Percentiles rank a stretch among this genome's conserved stretches.
Evolutionary conservation across 306 rosid species (phyloP).

Genomic region (Cicer pinnatifidum): DNA sequence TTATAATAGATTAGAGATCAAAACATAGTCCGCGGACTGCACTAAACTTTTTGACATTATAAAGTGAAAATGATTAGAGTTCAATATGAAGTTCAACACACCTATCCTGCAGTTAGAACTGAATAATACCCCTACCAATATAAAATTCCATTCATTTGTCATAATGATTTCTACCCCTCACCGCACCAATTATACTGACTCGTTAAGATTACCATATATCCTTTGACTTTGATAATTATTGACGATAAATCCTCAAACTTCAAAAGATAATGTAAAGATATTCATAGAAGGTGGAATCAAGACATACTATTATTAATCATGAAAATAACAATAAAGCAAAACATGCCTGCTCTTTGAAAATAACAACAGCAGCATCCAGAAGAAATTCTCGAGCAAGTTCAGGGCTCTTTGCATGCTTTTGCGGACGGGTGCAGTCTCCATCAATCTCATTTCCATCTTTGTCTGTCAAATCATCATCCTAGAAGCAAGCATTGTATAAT

Average conservation of each 20-base stretch:
- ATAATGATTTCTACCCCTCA: slow-evolving; percentile 28
- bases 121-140: not conserved
- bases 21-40: slow-evolving; percentile 11
- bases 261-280: slow-evolving; percentile 25
- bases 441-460: slow-evolving; percentile 92
- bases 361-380: slow-evolving; percentile 94
- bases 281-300: slow-evolving; percentile 12
- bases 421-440: slow-evolving; percentile 99
- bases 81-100: not conserved
- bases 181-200: slow-evolving; percentile 16
- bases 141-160: slow-evolving; percentile 19
- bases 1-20: slow-evolving; percentile 6
- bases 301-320: slow-evolving; percentile 5
- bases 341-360: slow-evolving; percentile 95
- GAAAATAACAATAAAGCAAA: slow-evolving; percentile 38
- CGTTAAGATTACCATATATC: slow-evolving; percentile 5
- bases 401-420: slow-evolving; percentile 99
- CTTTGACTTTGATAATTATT: not conserved
- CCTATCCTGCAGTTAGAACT: slow-evolving; percentile 29
- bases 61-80: slow-evolving; percentile 16
- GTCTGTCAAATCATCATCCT: slow-evolving; percentile 97
- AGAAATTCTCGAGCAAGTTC: slow-evolving; percentile 99
- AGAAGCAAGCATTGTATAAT: slow-evolving; percentile 43
- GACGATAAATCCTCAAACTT: slow-evolving; percentile 1
- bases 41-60: not conserved